phyloP scores from a whole-genome alignment of 2,329 filamentous ascomycete species.

The Trichoderma hamatum region DNA sequence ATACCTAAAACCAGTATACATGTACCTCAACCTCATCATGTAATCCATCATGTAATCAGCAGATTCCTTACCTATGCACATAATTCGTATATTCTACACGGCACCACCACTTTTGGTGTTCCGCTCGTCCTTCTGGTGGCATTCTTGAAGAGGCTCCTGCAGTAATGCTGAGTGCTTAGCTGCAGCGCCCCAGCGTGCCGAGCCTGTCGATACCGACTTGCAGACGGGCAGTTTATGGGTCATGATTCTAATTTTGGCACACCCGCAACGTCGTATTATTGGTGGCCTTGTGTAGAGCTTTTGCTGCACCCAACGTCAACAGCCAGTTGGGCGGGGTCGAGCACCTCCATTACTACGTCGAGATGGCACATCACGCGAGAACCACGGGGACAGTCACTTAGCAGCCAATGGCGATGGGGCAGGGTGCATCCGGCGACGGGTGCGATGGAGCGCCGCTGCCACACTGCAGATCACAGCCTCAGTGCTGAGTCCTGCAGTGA shows the following conservation, averaged over 20 bases:
- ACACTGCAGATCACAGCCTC: slow-evolving; percentile 25
- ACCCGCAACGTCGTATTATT: slow-evolving; percentile 3
- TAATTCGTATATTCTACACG: not conserved
- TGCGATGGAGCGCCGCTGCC: not conserved
- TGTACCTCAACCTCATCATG: not conserved
- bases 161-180: not conserved
- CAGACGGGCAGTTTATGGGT: not conserved
- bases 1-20: not conserved
- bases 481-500: slow-evolving; percentile 23
- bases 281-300: slow-evolving; percentile 10
- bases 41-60: not conserved
- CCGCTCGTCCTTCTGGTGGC: not conserved
- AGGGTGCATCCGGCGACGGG: not conserved
- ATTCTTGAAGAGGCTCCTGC: not conserved
- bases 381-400: not conserved
- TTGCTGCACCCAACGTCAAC: not conserved
- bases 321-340: slow-evolving; percentile 4
- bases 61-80: not conserved
- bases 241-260: slow-evolving; percentile 23
- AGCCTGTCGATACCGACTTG: not conserved
- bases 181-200: not conserved
- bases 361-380: slow-evolving; percentile 12
- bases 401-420: slow-evolving; percentile 5
- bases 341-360: not conserved
- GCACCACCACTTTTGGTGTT: not conserved